A percentile compares a stretch with the other conserved stretches of the same genome.
These are phyloP conservation scores for Pseudonitzschia multiseries DNA, from an alignment of 108 stramenopile genomes.

Conservation along the genomic window DNA sequence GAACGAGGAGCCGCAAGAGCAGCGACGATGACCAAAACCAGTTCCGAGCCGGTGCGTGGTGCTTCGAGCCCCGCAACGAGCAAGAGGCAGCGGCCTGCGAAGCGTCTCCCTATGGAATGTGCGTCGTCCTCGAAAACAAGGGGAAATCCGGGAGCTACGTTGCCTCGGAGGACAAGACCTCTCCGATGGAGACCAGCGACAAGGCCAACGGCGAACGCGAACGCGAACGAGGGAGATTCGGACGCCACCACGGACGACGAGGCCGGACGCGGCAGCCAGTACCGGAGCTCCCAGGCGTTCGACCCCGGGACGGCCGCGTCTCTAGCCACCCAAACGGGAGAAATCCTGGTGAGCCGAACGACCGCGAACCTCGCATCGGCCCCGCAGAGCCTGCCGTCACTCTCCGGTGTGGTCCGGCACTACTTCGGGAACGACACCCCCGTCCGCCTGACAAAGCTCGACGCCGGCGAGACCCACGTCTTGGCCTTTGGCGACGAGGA, in stretches of 20 bases:
- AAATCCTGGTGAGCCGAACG: background rate
- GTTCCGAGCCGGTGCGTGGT: no score
- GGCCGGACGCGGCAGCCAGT: background rate
- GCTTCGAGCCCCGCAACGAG: conserved; percentile 21
- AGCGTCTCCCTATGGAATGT: conserved; percentile 15
- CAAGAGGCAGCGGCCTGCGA: conserved; percentile 28
- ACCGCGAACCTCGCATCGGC: background rate
- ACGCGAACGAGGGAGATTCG: background rate
- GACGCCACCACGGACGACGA: conserved; percentile 20
- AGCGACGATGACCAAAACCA: background rate
- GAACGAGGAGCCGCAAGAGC: background rate
- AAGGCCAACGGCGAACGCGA: background rate
- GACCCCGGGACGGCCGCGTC: background rate
- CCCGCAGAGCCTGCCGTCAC: conserved; percentile 6
- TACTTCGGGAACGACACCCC: background rate
- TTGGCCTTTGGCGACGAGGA: conserved; percentile 2
- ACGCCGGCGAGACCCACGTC: conserved; percentile 20
- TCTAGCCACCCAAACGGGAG: background rate
- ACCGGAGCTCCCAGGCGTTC: background rate
- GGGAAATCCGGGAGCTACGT: conserved; percentile 36
- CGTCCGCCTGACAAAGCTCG: conserved; percentile 13
- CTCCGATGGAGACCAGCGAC: background rate
- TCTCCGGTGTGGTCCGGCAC: conserved; percentile 5
- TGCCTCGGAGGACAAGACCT: background rate
- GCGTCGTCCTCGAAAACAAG: conserved; percentile 31